Base-by-base conservation (phyloP, 2,329 filamentous ascomycete species). In the Cladosporium sp. region DNA sequence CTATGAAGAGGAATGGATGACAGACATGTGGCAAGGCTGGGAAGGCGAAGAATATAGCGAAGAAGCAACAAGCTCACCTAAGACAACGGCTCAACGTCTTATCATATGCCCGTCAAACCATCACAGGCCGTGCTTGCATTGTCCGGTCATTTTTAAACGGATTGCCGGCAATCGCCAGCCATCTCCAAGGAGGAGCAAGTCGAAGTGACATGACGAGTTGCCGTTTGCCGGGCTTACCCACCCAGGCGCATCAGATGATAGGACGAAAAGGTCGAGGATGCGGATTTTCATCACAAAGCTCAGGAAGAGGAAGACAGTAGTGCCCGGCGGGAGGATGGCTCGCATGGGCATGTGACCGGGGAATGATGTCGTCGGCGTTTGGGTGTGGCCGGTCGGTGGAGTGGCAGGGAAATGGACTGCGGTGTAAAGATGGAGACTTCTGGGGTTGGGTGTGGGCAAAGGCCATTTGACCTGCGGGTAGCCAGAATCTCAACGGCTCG, bases 81-180 rank as follows among this genome's bases (percentile, higher is more conserved):
- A 48, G 45, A 46, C 43, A 38, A 30, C 20, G 43, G 19, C 20
- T 4, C 16, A 36, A 29, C 32, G 30, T 36, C 29, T 43, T 36
- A 27, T 46, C 15, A 35, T 35, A 35, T 15, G n/a, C n/a, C n/a
- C n/a, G n/a, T 7, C 9, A 35, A 27, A n/a, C 5, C 18, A 22
- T 33, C 36, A 3, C 7, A 38, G 8, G 36, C 36, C 32, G n/a
- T 22, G 8, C 41, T 16, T 43, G 41, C 29, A n/a, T 22, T 18
- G 6, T 35, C 15, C 6, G n/a, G 7, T 35, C 15, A n/a, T 16
- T 35, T 11, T 15, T 8, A 35, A n/a, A n/a, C 15, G 12, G 30
- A 16, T 35, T n/a, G 32, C 32, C 32, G 32, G 32, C 32, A 35
- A 35, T 15, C 15, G 32, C n/a, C 15, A n/a, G 8, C 30, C n/a